phyloP scores from a whole-genome alignment of 306 rosid genomes.

The Erythrophleum fordii region DNA sequence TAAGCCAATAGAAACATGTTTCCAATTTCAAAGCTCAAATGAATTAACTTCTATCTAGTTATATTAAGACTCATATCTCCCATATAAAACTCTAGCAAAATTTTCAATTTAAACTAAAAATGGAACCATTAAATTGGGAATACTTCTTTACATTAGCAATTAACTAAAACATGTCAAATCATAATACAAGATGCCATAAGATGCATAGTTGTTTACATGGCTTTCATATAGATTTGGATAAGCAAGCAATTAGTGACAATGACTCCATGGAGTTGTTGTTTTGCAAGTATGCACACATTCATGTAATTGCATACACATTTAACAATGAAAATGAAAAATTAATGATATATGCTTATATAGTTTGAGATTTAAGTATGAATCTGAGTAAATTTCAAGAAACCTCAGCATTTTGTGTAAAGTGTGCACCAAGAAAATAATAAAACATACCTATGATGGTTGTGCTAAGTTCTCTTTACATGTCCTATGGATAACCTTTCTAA shows the following conservation, averaged over 20 bases:
- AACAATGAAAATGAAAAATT: neutral
- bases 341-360: no score
- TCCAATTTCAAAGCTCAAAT: neutral
- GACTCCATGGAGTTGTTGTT: neutral
- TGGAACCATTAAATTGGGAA: no score
- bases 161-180: no score
- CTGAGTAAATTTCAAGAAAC: neutral
- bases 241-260: neutral
- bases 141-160: no score
- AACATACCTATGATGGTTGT: slow-evolving; percentile 51
- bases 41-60: neutral
- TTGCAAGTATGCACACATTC: no score
- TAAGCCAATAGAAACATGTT: neutral
- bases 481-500: slow-evolving; percentile 61
- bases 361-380: neutral
- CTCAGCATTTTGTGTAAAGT: neutral
- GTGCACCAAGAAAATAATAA: neutral
- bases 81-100: no score
- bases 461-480: slow-evolving; percentile 70
- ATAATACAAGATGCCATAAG: neutral
- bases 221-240: neutral
- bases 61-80: neutral
- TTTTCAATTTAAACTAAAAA: no score
- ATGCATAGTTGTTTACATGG: neutral
- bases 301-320: neutral